phyloP scores from a whole-genome alignment of 345 rosid genomes.

The Linum trigynum region DNA sequence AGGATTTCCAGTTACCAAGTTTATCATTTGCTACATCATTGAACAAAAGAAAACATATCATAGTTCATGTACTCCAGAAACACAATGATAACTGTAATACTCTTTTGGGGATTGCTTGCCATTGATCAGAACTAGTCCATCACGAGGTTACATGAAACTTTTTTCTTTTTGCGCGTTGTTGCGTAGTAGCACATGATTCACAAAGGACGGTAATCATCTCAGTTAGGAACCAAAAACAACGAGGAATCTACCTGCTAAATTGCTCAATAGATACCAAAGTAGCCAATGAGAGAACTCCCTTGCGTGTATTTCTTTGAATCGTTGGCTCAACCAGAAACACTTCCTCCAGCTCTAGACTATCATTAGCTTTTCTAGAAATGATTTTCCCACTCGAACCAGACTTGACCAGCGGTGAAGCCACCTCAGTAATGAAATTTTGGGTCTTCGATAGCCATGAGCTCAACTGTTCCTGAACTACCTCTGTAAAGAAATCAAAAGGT shows the following conservation, averaged over 20 bases:
- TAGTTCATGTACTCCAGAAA: background rate
- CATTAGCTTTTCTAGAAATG: constrained; percentile 30
- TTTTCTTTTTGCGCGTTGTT: background rate
- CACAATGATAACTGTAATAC: background rate
- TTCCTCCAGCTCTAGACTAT: constrained; percentile 50
- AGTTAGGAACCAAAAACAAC: background rate
- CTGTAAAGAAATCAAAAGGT: constrained; percentile 25
- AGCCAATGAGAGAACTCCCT: constrained; percentile 58
- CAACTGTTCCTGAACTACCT: constrained; percentile 60
- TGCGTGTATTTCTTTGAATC: constrained; percentile 40
- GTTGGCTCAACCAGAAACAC: constrained; percentile 69
- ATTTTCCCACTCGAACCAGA: constrained; percentile 36
- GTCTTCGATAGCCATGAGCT: constrained; percentile 75
- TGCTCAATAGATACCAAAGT: constrained; percentile 84
- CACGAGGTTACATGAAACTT: background rate
- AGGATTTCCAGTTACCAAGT: background rate
- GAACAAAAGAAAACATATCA: background rate
- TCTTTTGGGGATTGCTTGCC: background rate
- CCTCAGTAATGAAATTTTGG: constrained; percentile 48
- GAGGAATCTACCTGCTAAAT: constrained; percentile 72
- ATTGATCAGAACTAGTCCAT: background rate
- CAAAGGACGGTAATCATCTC: background rate
- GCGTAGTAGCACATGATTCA: background rate
- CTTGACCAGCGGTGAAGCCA: constrained; percentile 51
- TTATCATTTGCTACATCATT: too few relatives aligned